Conservation (phyloP, 305 asterid species). For the Withania somnifera region DNA sequence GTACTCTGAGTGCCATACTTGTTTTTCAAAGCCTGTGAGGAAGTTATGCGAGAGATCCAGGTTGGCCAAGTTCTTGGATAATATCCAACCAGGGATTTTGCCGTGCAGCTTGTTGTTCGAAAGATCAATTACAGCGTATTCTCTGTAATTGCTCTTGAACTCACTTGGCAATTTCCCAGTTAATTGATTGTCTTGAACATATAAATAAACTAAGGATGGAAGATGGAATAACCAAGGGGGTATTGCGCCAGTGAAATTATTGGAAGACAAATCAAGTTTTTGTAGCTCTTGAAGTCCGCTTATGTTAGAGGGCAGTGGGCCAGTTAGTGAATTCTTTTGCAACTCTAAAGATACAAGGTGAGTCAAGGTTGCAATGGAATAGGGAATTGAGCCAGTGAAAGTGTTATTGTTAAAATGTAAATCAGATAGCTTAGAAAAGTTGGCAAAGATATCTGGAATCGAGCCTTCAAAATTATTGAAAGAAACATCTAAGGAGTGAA, state of each 20-base stretch:
- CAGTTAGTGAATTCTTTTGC: neutral
- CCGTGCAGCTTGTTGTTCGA: neutral
- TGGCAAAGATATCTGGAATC: neutral
- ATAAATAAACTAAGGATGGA: neutral
- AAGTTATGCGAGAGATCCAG: neutral
- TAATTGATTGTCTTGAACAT: neutral
- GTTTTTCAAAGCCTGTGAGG: neutral
- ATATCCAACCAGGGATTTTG: neutral
- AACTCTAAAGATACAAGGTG: rapidly evolving
- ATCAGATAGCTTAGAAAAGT: neutral
- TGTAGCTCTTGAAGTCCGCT: neutral
- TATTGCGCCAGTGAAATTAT: neutral
- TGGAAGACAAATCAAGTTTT: neutral
- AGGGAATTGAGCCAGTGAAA: neutral
- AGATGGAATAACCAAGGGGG: neutral
- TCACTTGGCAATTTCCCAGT: neutral
- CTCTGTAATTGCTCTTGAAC: neutral
- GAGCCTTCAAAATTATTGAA: neutral
- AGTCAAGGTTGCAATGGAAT: neutral
- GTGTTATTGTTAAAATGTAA: neutral
- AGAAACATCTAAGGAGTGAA: neutral
- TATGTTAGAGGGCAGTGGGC: neutral
- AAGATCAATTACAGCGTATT: neutral
- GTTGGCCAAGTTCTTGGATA: rapidly evolving
- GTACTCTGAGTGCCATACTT: neutral